Percentiles rank a stretch among this genome's conserved stretches.
These are phyloP conservation scores for Grosmannia huntii DNA, from an alignment of 2,329 filamentous ascomycete genomes.

Conservation along the genomic window DNA sequence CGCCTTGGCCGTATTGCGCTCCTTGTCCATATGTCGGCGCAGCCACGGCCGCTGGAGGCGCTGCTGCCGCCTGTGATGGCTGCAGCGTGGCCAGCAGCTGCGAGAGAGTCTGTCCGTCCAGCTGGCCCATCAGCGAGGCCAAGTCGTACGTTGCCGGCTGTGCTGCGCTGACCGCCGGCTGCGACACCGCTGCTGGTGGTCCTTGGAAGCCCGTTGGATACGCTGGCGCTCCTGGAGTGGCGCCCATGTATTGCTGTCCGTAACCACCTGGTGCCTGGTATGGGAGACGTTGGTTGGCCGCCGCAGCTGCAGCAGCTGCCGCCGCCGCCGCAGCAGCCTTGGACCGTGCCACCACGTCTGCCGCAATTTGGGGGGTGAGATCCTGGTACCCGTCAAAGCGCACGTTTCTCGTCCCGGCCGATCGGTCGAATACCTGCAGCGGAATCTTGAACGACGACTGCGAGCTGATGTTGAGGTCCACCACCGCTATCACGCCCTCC, in stretches of 20 bases:
- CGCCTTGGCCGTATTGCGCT: background rate
- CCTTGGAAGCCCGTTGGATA: background rate
- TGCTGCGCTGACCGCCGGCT: constrained; percentile 1
- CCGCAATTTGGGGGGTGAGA: constrained; percentile 64
- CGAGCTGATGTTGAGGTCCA: constrained; percentile 58
- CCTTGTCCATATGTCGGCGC: background rate
- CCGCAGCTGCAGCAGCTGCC: background rate
- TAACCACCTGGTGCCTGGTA: constrained; percentile 5
- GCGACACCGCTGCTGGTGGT: constrained; percentile 10
- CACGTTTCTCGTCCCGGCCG: constrained; percentile 58
- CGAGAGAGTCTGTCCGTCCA: constrained; percentile 21
- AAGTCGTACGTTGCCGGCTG: constrained; percentile 9
- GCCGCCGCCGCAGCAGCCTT: constrained; percentile 28
- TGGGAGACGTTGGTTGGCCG: background rate
- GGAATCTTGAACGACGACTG: constrained; percentile 63
- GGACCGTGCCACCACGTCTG: constrained; percentile 64
- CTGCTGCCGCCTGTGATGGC: background rate
- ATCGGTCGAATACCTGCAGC: constrained; percentile 76
- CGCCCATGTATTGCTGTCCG: constrained; percentile 5
- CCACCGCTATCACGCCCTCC: constrained; percentile 78
- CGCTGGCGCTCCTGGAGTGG: background rate
- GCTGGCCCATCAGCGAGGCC: constrained; percentile 14
- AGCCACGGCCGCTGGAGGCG: background rate
- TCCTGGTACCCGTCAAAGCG: constrained; percentile 81
- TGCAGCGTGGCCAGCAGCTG: constrained; percentile 21